These are phyloP conservation scores for Metschnikowia hibisci DNA, from an alignment of 805 yeast genomes.

Conservation along the genomic window DNA sequence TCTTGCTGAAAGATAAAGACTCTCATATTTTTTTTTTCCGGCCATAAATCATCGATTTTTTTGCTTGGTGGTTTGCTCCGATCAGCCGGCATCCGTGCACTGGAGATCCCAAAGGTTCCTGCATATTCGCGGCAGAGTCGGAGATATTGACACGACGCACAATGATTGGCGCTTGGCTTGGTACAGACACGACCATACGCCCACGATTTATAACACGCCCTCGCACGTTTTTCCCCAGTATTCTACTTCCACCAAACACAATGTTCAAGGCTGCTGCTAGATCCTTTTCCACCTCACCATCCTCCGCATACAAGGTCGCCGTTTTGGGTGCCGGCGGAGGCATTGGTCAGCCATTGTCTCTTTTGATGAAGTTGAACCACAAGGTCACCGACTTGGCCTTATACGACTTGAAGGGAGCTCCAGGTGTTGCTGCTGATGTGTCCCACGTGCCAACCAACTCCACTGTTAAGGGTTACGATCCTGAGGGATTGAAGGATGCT, in stretches of 20 bases:
- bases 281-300: constrained; percentile 63
- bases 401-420: constrained; percentile 87
- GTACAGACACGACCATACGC: constrained; percentile 2
- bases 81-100: background rate
- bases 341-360: constrained; percentile 67
- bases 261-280: constrained; percentile 61
- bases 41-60: background rate
- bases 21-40: no score
- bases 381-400: constrained; percentile 82
- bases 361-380: constrained; percentile 81
- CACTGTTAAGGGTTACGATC: constrained; percentile 80
- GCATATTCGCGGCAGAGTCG: constrained; percentile 5
- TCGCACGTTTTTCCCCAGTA: constrained; percentile 2
- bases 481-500: constrained; percentile 71
- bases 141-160: constrained; percentile 1
- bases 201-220: constrained; percentile 5
- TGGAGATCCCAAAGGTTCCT: background rate
- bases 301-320: constrained; percentile 66
- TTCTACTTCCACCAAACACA: constrained; percentile 5
- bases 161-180: constrained; percentile 6
- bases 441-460: constrained; percentile 94
- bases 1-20: no score
- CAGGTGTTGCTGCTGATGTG: constrained; percentile 95
- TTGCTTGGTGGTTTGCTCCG: background rate
- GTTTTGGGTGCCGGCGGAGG: constrained; percentile 90